A percentile compares a stretch with the other conserved stretches of the same genome.
Conservation (phyloP, 805 yeast species). For the Saccharomycopsis amapae region DNA sequence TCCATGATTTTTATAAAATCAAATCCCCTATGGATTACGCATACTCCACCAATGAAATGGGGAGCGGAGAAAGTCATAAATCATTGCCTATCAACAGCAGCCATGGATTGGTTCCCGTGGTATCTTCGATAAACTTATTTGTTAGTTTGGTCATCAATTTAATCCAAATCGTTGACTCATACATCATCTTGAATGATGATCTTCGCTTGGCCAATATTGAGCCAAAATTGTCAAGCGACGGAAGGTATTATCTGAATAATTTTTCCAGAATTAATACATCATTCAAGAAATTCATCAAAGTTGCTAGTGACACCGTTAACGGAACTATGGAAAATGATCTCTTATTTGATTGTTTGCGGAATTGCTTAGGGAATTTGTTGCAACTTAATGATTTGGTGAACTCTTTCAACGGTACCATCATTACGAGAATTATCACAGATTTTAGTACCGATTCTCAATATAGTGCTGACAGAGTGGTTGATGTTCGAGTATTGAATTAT, state of each 20-base stretch:
- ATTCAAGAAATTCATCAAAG: not conserved
- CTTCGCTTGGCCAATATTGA: not conserved
- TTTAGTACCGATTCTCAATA: too few relatives aligned
- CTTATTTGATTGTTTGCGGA: too few relatives aligned
- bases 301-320: not conserved
- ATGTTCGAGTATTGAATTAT: not conserved
- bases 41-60: slow-evolving; percentile 1
- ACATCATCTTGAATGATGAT: not conserved
- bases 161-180: not conserved
- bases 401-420: too few relatives aligned
- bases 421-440: too few relatives aligned
- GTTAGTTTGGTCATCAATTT: not conserved
- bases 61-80: not conserved
- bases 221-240: not conserved
- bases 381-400: too few relatives aligned
- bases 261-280: not conserved
- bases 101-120: not conserved
- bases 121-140: not conserved
- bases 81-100: not conserved
- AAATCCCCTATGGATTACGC: slow-evolving; percentile 16
- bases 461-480: too few relatives aligned
- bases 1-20: slow-evolving; percentile 6
- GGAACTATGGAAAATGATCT: too few relatives aligned
- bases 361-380: too few relatives aligned
- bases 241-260: not conserved